Conservation (phyloP, 768 basidiomycete genomes). For the Naganishia randhawae region DNA sequence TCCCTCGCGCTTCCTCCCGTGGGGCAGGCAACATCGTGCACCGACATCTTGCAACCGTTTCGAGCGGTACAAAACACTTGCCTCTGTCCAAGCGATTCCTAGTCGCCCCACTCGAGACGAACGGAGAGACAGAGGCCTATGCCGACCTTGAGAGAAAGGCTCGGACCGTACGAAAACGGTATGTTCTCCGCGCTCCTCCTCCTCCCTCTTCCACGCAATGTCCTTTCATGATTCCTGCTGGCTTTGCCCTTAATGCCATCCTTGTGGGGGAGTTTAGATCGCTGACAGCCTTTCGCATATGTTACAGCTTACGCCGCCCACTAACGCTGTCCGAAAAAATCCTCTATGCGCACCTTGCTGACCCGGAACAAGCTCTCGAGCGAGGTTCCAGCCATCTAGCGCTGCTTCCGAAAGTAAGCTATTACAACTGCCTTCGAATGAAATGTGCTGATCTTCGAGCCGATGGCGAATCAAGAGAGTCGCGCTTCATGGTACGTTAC, state of each 20-base stretch:
- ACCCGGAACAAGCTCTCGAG: conserved; percentile 61
- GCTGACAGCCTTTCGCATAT: not conserved
- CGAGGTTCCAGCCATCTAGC: conserved; percentile 53
- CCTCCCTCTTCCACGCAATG: not conserved
- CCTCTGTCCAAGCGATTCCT: not conserved
- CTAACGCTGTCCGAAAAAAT: conserved; percentile 95
- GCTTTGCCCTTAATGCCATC: not conserved
- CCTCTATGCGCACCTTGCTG: conserved; percentile 81
- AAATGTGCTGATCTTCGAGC: conserved; percentile 54
- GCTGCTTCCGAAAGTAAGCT: conserved; percentile 70
- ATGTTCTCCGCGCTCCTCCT: not conserved
- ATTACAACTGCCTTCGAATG: conserved; percentile 32
- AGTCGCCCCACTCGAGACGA: not conserved
- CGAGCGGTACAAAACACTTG: not conserved
- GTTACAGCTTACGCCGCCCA: conserved; percentile 4
- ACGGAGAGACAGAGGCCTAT: not conserved
- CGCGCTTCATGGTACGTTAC: conserved; percentile 82
- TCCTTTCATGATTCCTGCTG: not conserved
- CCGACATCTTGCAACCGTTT: not conserved
- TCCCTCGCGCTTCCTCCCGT: not conserved
- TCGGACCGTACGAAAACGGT: not conserved
- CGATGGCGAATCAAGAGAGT: conserved; percentile 85
- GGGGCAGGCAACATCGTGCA: not conserved
- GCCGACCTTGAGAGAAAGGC: not conserved
- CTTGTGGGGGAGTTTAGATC: no score